Conservation (phyloP, 352 stramenopile species). For the Phytophthora pistaciae region DNA sequence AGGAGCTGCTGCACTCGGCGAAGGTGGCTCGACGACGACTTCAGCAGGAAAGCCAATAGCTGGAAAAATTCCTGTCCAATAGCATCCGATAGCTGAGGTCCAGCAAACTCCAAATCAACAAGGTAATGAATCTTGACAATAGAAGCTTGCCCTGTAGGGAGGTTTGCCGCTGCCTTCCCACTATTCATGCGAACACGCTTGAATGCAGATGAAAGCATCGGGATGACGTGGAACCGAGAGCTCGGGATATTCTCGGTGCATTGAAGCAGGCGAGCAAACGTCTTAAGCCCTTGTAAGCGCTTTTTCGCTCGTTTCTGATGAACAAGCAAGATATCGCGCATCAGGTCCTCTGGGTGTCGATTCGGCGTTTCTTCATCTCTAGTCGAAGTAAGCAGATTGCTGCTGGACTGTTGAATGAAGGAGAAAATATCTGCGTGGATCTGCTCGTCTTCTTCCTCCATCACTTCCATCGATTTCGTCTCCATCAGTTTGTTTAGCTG, state of each 20-base stretch:
- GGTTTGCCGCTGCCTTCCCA: slow-evolving; percentile 1
- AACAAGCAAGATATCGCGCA: slow-evolving; percentile 54
- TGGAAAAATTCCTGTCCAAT: slow-evolving; percentile 78
- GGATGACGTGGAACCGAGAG: slow-evolving; percentile 77
- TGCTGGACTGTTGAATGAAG: slow-evolving; percentile 75
- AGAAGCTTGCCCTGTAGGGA: slow-evolving; percentile 16
- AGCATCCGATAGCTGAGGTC: slow-evolving; percentile 40
- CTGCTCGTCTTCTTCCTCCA: slow-evolving; percentile 89
- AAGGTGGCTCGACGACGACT: slow-evolving; percentile 50
- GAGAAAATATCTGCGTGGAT: slow-evolving; percentile 84
- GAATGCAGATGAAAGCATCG: slow-evolving; percentile 79
- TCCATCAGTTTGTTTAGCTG: slow-evolving; percentile 81
- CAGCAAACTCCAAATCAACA: slow-evolving; percentile 75
- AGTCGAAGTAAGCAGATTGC: slow-evolving; percentile 13
- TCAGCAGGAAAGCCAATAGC: slow-evolving; percentile 65
- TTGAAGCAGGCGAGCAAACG: slow-evolving; percentile 67
- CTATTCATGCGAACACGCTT: slow-evolving; percentile 46
- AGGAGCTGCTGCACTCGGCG: slow-evolving; percentile 47
- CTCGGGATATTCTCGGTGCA: slow-evolving; percentile 64
- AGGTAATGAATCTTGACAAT: slow-evolving; percentile 84
- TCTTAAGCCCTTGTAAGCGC: slow-evolving; percentile 73
- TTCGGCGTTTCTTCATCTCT: background rate
- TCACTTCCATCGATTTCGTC: slow-evolving; percentile 74
- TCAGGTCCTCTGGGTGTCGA: slow-evolving; percentile 51
- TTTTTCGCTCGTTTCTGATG: slow-evolving; percentile 59